These are phyloP conservation scores for Plasmodium adleri DNA, from an alignment of 169 alveolate species.

Conservation along the genomic window DNA sequence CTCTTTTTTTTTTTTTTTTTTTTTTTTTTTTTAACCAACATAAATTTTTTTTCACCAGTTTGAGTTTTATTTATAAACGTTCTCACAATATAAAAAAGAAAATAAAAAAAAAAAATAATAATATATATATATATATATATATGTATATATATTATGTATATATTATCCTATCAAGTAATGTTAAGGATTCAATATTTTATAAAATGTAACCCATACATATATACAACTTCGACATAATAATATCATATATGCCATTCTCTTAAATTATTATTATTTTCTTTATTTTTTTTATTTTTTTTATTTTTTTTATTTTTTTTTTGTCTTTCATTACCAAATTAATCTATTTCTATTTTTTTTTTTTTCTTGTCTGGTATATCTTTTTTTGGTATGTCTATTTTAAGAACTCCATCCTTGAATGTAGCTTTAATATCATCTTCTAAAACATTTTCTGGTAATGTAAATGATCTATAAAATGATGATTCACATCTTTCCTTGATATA, in stretches of 20 bases:
- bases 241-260: conserved; percentile 33
- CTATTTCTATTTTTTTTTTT: conserved; percentile 45
- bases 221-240: not conserved
- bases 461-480: conserved; percentile 24
- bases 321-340: not conserved
- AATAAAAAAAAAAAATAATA: no score
- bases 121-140: no score
- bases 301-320: not conserved
- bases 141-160: no score
- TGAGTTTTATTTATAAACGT: no score
- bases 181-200: no score
- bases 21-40: no score
- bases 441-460: conserved; percentile 53
- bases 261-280: conserved; percentile 9
- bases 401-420: conserved; percentile 66
- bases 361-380: conserved; percentile 21
- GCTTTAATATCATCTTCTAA: conserved; percentile 47
- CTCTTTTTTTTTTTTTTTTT: no score
- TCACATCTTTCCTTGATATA: conserved; percentile 30
- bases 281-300: conserved; percentile 17
- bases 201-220: no score
- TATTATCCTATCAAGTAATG: no score
- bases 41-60: no score
- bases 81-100: no score
- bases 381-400: conserved; percentile 60